Conservation (phyloP, 176 grass and related monocot genomes). For the Tillandsia leiboldiana region DNA sequence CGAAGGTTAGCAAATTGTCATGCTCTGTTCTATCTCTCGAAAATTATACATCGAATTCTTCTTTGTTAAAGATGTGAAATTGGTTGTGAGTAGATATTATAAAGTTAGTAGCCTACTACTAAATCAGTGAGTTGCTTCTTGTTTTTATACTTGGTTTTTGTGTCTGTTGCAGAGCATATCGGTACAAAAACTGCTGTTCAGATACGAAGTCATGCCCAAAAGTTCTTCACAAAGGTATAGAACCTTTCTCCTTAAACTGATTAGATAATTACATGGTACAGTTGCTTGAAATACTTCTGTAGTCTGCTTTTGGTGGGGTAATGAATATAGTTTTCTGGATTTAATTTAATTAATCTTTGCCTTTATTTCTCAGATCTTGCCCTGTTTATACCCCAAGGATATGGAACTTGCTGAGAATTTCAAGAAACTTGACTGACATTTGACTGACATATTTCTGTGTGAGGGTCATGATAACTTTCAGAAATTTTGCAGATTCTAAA, state of each 20-base stretch:
- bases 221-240: slow-evolving; percentile 97
- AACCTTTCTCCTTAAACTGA: slow-evolving; percentile 26
- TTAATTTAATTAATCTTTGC: too few species aligned
- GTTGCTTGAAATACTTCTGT: neutral
- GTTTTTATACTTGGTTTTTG: slow-evolving; percentile 18
- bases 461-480: too few species aligned
- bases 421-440: too few species aligned
- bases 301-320: neutral
- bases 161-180: slow-evolving; percentile 71
- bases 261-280: slow-evolving; percentile 17
- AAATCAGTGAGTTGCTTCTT: slow-evolving; percentile 8
- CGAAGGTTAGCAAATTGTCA: slow-evolving; percentile 48
- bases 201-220: slow-evolving; percentile 98
- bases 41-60: neutral
- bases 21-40: slow-evolving; percentile 2
- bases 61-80: slow-evolving; percentile 3
- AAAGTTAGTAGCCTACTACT: neutral
- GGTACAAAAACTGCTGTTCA: slow-evolving; percentile 96
- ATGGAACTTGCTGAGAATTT: too few species aligned
- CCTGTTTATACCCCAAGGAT: too few species aligned
- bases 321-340: neutral
- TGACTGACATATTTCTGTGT: too few species aligned
- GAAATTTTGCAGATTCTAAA: too few species aligned
- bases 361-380: too few species aligned
- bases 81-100: neutral